Conservation (phyloP, 345 rosid genomes). For the Arabis alpina region DNA sequence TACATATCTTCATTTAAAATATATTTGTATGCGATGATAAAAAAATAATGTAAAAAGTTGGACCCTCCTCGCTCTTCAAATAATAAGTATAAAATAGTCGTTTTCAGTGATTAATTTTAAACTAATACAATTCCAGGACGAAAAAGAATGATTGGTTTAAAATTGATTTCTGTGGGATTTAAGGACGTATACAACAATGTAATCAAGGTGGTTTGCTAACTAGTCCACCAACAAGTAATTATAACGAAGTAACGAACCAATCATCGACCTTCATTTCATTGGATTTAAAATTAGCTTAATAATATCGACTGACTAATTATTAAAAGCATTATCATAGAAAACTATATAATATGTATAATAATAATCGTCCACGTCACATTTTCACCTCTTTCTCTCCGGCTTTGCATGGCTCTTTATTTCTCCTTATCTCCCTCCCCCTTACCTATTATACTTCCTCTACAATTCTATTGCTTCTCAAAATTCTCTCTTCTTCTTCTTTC, state of each 20-base stretch:
- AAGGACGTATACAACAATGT: slow-evolving; percentile 30
- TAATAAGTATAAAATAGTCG: not conserved
- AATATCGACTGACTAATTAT: slow-evolving; percentile 20
- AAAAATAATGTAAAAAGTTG: too few species aligned
- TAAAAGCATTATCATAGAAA: not conserved
- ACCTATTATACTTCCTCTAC: slow-evolving; percentile 37
- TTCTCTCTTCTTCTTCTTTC: not conserved
- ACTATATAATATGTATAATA: slow-evolving; percentile 13
- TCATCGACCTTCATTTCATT: slow-evolving; percentile 32
- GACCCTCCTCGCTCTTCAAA: too few species aligned
- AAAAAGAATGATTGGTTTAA: not conserved
- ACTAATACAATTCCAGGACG: slow-evolving; percentile 5
- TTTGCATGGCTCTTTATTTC: slow-evolving; percentile 61
- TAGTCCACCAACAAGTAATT: slow-evolving; percentile 39
- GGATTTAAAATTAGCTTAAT: not conserved
- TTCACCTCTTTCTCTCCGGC: slow-evolving; percentile 46
- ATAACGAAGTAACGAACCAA: slow-evolving; percentile 33
- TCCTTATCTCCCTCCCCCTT: slow-evolving; percentile 33
- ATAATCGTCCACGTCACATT: slow-evolving; percentile 51
- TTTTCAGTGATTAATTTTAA: not conserved
- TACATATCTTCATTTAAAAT: too few species aligned
- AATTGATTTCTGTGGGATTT: slow-evolving; percentile 29
- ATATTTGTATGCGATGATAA: too few species aligned
- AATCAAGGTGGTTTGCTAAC: slow-evolving; percentile 26
- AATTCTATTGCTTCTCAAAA: slow-evolving; percentile 6